These are phyloP conservation scores for Alliaria petiolata DNA, from an alignment of 345 rosid species.

Conservation along the genomic window DNA sequence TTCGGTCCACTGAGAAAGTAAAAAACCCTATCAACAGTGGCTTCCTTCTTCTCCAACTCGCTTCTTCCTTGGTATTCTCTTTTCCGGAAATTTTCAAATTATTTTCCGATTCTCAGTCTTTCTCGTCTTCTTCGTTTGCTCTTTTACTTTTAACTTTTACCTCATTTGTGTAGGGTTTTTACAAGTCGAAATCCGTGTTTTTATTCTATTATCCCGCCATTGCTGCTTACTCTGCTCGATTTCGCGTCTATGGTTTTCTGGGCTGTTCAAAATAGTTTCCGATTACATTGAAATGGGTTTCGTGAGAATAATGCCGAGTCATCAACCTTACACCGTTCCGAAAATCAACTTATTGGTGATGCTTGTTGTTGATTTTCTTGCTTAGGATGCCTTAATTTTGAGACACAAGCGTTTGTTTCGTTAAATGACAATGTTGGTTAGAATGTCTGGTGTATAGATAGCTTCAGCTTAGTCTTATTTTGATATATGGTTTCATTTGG, in stretches of 20 bases:
- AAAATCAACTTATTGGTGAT: neutral
- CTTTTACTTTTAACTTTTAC: neutral
- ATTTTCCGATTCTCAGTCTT: neutral
- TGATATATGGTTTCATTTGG: too few relatives aligned
- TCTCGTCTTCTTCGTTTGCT: neutral
- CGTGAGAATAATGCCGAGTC: neutral
- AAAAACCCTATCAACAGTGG: conserved; percentile 1
- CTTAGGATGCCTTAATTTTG: neutral
- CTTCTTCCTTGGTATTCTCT: conserved; percentile 20
- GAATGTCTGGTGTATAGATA: neutral
- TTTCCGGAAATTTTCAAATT: neutral
- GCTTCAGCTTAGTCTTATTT: neutral
- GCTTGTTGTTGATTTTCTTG: neutral
- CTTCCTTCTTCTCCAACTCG: conserved; percentile 30
- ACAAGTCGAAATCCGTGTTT: neutral
- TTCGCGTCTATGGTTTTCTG: neutral
- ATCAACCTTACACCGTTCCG: neutral
- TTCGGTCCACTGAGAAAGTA: neutral
- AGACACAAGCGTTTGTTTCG: neutral
- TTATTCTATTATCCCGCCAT: conserved; percentile 12
- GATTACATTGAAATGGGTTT: neutral
- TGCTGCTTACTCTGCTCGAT: neutral
- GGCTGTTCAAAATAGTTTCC: neutral
- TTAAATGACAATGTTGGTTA: neutral
- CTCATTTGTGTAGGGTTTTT: too few relatives aligned